Evolutionary conservation across 2,329 filamentous ascomycete species (phyloP), one percentile per base, ranked within the genome.

Genomic region (Hymenoscyphus linearis): DNA sequence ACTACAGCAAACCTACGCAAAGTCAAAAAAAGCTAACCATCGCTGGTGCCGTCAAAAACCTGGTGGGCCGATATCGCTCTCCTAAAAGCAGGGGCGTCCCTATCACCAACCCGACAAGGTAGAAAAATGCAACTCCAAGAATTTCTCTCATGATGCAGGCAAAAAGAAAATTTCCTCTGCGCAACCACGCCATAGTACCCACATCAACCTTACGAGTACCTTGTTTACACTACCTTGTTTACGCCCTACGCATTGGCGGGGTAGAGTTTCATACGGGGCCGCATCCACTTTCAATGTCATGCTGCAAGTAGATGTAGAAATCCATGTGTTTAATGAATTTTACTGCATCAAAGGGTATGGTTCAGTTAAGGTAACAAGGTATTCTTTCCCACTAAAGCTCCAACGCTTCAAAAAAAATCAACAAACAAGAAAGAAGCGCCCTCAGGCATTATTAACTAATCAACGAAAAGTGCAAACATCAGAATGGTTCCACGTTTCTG

Each of bases 321-420:
- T 61, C 26, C 62, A 66, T 64, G 55, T 61, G 65, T 50, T 64
- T 68, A 62, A 65, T 31, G 31, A 66, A 68, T 65, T 62, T 62
- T 70, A 69, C 68, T 67, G 62, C 54, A 65, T 67, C 67, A 66
- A 22, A 40, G 58, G 60, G 59, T 62, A 67, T 60, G 55, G 66
- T 66, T 61, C 59, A 67, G 61, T 60, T 47, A 57, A 57, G 63
- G 58, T 40, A 53, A 56, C 60, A 67, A 67, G 67, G 65, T 68
- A 69, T 52, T 69, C 55, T 57, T 59, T 58, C 63, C 65, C 62
- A 67, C 60, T 63, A 60, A 31, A 65, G 61, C 65, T 64, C 63
- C 64, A 58, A 60, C 66, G 66, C 68, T 70, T 50, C 18, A 50
- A 66, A 70, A 67, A 66, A 70, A 67, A 66, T 63, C 61, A 65